Conservation (phyloP, 1,284 basidiomycete species). For the Cryptococcus hybrid region DNA sequence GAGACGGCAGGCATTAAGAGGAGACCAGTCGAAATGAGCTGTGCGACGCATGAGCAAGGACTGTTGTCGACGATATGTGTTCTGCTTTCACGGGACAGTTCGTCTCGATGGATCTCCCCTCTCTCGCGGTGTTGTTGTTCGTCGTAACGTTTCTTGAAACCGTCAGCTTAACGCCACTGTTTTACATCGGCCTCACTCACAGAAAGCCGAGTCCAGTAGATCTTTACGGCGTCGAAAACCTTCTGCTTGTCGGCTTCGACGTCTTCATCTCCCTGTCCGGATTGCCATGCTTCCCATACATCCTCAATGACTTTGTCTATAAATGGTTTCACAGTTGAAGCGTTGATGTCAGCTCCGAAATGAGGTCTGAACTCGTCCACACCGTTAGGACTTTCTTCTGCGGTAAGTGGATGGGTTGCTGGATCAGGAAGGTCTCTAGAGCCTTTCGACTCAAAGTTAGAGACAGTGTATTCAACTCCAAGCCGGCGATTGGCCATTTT, state of each 20-base stretch:
- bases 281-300: slow-evolving; percentile 28
- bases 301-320: slow-evolving; percentile 37
- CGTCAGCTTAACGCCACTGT: not conserved
- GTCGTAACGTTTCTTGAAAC: slow-evolving; percentile 36
- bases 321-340: slow-evolving; percentile 29
- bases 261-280: slow-evolving; percentile 15
- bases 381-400: slow-evolving; percentile 28
- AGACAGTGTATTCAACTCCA: slow-evolving; percentile 42
- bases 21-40: slow-evolving; percentile 42
- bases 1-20: slow-evolving; percentile 42
- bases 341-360: slow-evolving; percentile 25
- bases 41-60: slow-evolving; percentile 40
- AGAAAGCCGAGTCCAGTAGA: slow-evolving; percentile 41
- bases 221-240: slow-evolving; percentile 33
- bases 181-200: slow-evolving; percentile 6
- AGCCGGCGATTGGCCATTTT: slow-evolving; percentile 46
- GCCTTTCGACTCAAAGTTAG: slow-evolving; percentile 34
- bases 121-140: slow-evolving; percentile 38
- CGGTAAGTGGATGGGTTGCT: slow-evolving; percentile 16
- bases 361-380: slow-evolving; percentile 39
- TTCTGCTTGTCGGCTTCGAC: slow-evolving; percentile 31
- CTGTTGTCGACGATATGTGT: slow-evolving; percentile 47
- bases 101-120: slow-evolving; percentile 44
- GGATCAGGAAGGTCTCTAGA: slow-evolving; percentile 37
- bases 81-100: slow-evolving; percentile 44